Percentiles rank a stretch among this genome's conserved stretches.
Conservation (phyloP, 805 yeast genomes). For the Cyberlindnera subsufficiens region DNA sequence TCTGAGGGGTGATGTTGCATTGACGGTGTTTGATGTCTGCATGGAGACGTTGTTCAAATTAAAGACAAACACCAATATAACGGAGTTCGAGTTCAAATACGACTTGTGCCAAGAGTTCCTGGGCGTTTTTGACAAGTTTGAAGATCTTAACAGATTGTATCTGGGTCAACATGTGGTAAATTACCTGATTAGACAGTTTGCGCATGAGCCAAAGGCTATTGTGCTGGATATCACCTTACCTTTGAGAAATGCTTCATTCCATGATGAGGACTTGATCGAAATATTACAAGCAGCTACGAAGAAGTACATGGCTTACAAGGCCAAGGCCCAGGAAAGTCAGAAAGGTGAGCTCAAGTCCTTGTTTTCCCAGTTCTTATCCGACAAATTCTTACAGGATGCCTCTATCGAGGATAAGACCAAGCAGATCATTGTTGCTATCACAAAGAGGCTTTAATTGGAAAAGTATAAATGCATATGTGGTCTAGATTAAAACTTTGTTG, state of each 20-base stretch:
- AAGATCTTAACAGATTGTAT: conserved; percentile 61
- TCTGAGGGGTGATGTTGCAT: conserved; percentile 63
- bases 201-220: conserved; percentile 34
- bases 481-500: no score
- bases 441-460: conserved; percentile 15
- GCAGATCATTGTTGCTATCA: conserved; percentile 19
- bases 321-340: conserved; percentile 30
- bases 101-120: conserved; percentile 43
- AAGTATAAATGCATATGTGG: neutral
- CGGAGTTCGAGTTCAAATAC: conserved; percentile 27
- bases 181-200: conserved; percentile 39
- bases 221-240: conserved; percentile 60
- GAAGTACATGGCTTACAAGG: conserved; percentile 56
- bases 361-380: conserved; percentile 11
- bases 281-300: conserved; percentile 65
- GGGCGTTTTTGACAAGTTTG: conserved; percentile 60
- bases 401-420: conserved; percentile 14
- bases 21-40: conserved; percentile 65
- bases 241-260: conserved; percentile 44
- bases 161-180: conserved; percentile 59
- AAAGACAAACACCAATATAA: conserved; percentile 15
- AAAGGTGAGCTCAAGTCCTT: conserved; percentile 29
- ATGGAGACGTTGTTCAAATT: conserved; percentile 35
- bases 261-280: conserved; percentile 44
- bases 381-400: conserved; percentile 29